A percentile compares a stretch with the other conserved stretches of the same genome.
These are phyloP conservation scores for Podospora appendiculata DNA, from an alignment of 495 filamentous ascomycete species.

Conservation along the genomic window DNA sequence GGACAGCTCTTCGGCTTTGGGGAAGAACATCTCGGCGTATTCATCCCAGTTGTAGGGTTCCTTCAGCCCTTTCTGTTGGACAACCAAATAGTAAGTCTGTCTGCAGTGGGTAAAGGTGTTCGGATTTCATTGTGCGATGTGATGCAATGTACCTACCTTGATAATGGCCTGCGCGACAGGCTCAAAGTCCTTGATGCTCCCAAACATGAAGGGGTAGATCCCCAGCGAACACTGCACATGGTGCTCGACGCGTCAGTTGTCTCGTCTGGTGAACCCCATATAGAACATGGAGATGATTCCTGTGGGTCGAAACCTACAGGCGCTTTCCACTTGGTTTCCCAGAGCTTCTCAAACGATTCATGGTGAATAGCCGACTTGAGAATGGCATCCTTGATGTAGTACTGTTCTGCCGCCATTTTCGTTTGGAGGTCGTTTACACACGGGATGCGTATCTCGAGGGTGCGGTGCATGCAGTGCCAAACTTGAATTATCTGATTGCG, in stretches of 20 bases:
- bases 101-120: too few relatives aligned
- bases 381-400: constrained; percentile 13
- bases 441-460: too few relatives aligned
- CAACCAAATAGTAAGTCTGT: not conserved
- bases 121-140: too few relatives aligned
- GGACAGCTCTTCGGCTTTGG: constrained; percentile 47
- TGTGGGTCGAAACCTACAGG: constrained; percentile 33
- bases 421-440: not conserved
- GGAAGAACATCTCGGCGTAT: constrained; percentile 56
- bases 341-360: constrained; percentile 57
- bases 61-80: constrained; percentile 16
- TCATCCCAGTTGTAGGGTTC: constrained; percentile 45
- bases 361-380: constrained; percentile 39
- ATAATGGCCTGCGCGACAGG: constrained; percentile 54
- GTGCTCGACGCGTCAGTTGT: too few relatives aligned
- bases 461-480: too few relatives aligned
- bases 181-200: constrained; percentile 54
- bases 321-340: constrained; percentile 70
- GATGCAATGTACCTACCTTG: constrained; percentile 23
- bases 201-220: constrained; percentile 70
- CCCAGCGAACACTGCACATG: constrained; percentile 35
- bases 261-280: too few relatives aligned
- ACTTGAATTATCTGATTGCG: too few relatives aligned
- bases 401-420: not conserved
- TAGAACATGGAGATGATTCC: not conserved